A percentile compares a stretch with the other conserved stretches of the same genome.
Evolutionary conservation across 768 basidiomycete species (phyloP).

Genomic region (Phanerochaete sordida): DNA sequence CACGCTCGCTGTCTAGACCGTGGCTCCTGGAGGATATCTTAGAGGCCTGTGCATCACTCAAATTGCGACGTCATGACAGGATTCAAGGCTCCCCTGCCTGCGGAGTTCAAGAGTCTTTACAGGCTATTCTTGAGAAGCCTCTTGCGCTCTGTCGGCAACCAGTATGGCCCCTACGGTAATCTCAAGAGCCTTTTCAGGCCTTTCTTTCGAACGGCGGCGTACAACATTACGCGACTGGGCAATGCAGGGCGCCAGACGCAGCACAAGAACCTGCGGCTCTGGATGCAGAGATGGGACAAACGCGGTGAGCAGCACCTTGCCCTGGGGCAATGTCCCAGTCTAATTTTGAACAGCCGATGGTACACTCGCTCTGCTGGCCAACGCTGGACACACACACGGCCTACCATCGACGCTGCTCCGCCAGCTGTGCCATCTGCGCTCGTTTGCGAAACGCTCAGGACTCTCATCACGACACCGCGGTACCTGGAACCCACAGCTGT

Average conservation of each 20-base stretch:
- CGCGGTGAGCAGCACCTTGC: conserved; percentile 38
- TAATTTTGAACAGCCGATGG: conserved; percentile 50
- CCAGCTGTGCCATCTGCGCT: conserved; percentile 45
- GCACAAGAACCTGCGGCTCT: conserved; percentile 31
- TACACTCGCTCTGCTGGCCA: conserved; percentile 59
- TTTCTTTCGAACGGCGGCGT: conserved; percentile 48
- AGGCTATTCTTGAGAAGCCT: conserved; percentile 54
- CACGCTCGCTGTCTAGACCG: not conserved
- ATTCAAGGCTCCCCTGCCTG: conserved; percentile 27
- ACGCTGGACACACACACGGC: conserved; percentile 61
- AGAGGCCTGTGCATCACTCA: too few relatives aligned
- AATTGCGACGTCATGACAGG: too few relatives aligned
- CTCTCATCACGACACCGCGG: not conserved
- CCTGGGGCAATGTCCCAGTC: not conserved
- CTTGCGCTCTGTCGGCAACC: conserved; percentile 57
- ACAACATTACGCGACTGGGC: conserved; percentile 39
- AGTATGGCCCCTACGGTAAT: conserved; percentile 38
- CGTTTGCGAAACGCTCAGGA: too few relatives aligned
- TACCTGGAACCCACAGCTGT: conserved; percentile 39
- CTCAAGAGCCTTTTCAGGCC: conserved; percentile 52
- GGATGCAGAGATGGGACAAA: conserved; percentile 52
- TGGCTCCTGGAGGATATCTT: too few relatives aligned
- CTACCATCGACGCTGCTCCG: conserved; percentile 55
- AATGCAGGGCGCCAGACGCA: conserved; percentile 23
- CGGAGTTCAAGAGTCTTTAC: conserved; percentile 52